Evolutionary conservation across 306 rosid genomes (phyloP).

Genomic region (Mimosa pudica): DNA sequence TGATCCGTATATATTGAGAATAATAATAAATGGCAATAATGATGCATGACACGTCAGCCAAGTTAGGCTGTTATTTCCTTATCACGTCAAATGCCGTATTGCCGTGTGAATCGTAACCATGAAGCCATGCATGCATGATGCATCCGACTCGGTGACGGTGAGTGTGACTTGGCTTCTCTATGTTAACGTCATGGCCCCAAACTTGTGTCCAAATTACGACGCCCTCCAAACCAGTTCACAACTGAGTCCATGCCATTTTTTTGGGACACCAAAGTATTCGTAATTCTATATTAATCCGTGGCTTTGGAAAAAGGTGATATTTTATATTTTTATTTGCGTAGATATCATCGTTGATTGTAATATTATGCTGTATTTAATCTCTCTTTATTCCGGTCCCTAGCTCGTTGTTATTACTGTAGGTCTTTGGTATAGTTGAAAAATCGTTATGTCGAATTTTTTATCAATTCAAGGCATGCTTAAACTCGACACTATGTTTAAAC

Average conservation of each 20-base stretch:
- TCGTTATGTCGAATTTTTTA: too few species aligned
- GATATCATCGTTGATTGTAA: neutral
- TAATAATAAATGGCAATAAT: slow-evolving; percentile 3
- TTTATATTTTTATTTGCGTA: too few species aligned
- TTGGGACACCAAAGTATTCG: neutral
- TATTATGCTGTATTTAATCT: neutral
- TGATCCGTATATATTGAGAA: neutral
- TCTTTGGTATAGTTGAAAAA: too few species aligned
- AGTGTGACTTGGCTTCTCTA: neutral
- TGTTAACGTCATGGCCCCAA: neutral
- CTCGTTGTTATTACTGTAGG: too few species aligned
- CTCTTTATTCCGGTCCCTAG: neutral
- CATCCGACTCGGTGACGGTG: slow-evolving; percentile 4
- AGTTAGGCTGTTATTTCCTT: slow-evolving; percentile 15
- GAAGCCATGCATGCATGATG: neutral
- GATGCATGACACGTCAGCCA: slow-evolving; percentile 4
- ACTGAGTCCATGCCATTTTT: neutral
- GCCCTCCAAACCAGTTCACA: neutral
- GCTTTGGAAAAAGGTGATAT: too few species aligned
- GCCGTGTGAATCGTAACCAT: neutral
- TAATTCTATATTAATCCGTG: neutral
- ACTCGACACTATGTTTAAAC: too few species aligned
- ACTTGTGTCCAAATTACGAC: neutral
- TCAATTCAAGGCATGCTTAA: too few species aligned
- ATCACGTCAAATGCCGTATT: slow-evolving; percentile 26